A percentile compares a stretch with the other conserved stretches of the same genome.
These are phyloP conservation scores for Silene conica DNA, from an alignment of 148 eudicot genomes.

Conservation along the genomic window DNA sequence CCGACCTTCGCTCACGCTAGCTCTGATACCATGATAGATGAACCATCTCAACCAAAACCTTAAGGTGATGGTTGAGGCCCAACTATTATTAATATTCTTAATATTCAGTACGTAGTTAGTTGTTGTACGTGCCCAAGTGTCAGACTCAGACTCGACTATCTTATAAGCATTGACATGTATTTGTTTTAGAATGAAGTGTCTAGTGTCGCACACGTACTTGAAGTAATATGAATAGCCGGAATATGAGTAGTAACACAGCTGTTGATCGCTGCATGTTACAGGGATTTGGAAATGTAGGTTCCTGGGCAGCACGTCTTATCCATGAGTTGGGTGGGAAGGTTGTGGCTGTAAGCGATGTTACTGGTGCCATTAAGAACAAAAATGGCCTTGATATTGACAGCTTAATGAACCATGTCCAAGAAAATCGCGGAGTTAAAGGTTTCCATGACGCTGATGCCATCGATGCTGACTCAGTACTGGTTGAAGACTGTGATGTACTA, in stretches of 20 bases:
- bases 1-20: too few relatives aligned
- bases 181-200: too few relatives aligned
- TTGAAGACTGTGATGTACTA: conserved; percentile 94
- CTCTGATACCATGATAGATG: too few relatives aligned
- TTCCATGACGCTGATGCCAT: conserved; percentile 58
- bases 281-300: conserved; percentile 98
- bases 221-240: background rate
- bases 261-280: conserved; percentile 24
- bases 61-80: too few relatives aligned
- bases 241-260: conserved; percentile 3
- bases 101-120: too few relatives aligned
- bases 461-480: conserved; percentile 59
- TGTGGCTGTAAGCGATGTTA: conserved; percentile 84
- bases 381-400: conserved; percentile 73
- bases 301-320: conserved; percentile 93
- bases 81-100: too few relatives aligned
- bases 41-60: too few relatives aligned
- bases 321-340: conserved; percentile 75
- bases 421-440: conserved; percentile 82
- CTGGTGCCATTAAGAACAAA: conserved; percentile 76
- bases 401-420: conserved; percentile 63
- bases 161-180: too few relatives aligned
- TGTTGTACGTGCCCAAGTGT: background rate
- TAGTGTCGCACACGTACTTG: background rate
- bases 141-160: background rate